Conservation (phyloP, 345 rosid species). For the Gossypium australe region DNA sequence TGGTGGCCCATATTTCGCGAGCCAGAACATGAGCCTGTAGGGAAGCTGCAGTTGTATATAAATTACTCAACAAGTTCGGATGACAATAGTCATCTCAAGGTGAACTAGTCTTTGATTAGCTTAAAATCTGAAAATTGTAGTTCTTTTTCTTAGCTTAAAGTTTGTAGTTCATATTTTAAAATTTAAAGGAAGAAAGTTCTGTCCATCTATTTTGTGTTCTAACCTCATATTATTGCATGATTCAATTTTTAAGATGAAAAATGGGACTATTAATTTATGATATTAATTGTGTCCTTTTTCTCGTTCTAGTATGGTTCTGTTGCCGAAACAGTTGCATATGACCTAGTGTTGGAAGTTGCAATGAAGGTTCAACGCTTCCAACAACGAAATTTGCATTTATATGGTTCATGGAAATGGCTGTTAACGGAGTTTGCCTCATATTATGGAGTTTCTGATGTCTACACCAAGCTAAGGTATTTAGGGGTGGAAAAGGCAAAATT, state of each 20-base stretch:
- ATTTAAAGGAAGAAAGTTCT: background rate
- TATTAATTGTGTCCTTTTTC: slow-evolving; percentile 22
- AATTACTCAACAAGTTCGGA: slow-evolving; percentile 78
- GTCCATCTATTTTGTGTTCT: background rate
- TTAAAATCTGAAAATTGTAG: background rate
- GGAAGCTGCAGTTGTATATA: slow-evolving; percentile 78
- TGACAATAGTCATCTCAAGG: slow-evolving; percentile 78
- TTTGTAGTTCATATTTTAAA: background rate
- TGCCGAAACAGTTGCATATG: slow-evolving; percentile 98
- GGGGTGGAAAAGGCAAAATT: background rate
- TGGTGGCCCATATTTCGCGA: slow-evolving; percentile 94
- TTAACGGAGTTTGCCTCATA: slow-evolving; percentile 86
- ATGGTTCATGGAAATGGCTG: slow-evolving; percentile 98
- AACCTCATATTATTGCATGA: background rate
- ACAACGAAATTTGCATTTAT: slow-evolving; percentile 72
- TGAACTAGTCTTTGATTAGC: slow-evolving; percentile 21
- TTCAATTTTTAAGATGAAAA: background rate
- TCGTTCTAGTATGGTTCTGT: slow-evolving; percentile 77
- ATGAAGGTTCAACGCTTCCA: slow-evolving; percentile 86
- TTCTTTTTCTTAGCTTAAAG: background rate
- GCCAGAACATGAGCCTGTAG: slow-evolving; percentile 90
- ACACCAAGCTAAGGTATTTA: slow-evolving; percentile 77
- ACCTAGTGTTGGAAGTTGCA: slow-evolving; percentile 80
- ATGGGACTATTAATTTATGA: slow-evolving; percentile 2
- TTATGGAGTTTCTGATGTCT: slow-evolving; percentile 87